These are phyloP conservation scores for Camellia japonica DNA, from an alignment of 148 eudicot species.

Conservation along the genomic window DNA sequence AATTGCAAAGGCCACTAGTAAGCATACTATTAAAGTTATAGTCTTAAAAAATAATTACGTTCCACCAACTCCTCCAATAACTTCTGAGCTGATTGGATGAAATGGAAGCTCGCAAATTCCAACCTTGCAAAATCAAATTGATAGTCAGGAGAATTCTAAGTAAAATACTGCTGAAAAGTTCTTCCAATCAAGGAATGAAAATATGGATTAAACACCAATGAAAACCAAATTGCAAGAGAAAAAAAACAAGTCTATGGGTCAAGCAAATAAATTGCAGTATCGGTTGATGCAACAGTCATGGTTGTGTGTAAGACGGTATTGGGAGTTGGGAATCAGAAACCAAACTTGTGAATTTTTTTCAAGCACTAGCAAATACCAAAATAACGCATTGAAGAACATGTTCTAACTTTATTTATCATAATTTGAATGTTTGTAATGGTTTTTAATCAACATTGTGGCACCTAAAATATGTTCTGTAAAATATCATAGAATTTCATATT, in stretches of 20 bases:
- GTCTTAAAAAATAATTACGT: slow-evolving; percentile 59
- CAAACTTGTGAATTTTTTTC: too few relatives aligned
- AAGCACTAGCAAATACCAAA: too few relatives aligned
- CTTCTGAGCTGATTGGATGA: slow-evolving; percentile 92
- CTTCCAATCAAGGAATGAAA: background rate
- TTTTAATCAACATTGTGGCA: too few relatives aligned
- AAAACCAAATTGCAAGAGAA: background rate
- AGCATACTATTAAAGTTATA: background rate
- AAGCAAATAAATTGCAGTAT: too few relatives aligned
- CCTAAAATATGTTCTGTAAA: too few relatives aligned
- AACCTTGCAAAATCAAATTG: slow-evolving; percentile 48
- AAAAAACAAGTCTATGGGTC: background rate
- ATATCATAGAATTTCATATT: too few relatives aligned
- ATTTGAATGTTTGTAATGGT: too few relatives aligned
- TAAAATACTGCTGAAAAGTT: background rate
- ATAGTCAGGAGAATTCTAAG: slow-evolving; percentile 8
- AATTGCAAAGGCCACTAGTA: background rate
- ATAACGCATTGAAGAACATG: too few relatives aligned
- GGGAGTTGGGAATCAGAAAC: too few relatives aligned
- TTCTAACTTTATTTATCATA: too few relatives aligned
- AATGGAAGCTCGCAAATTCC: slow-evolving; percentile 98
- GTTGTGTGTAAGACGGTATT: too few relatives aligned
- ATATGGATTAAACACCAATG: background rate
- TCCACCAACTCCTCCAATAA: slow-evolving; percentile 92
- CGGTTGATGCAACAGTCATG: too few relatives aligned